Conservation (phyloP, 352 stramenopile genomes). For the Globisporangium orthogonon region DNA sequence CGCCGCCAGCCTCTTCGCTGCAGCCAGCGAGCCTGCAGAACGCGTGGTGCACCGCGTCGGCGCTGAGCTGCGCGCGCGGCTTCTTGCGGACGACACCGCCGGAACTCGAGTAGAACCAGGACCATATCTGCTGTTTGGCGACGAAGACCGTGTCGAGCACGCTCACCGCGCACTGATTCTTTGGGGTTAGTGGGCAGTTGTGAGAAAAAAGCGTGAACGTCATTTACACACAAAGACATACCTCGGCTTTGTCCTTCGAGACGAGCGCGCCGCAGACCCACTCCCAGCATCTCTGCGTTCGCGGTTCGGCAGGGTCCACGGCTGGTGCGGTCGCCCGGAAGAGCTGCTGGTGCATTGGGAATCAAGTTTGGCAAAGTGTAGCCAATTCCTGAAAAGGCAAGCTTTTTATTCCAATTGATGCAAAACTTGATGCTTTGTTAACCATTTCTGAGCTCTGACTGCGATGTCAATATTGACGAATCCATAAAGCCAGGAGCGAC, state of each 20-base stretch:
- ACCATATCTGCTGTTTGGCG: slow-evolving; percentile 73
- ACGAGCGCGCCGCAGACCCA: slow-evolving; percentile 68
- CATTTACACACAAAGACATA: slow-evolving; percentile 5
- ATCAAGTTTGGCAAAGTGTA: too few relatives aligned
- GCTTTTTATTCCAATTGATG: too few relatives aligned
- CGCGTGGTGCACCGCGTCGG: slow-evolving; percentile 29
- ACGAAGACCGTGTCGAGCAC: slow-evolving; percentile 72
- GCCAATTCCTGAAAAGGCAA: too few relatives aligned
- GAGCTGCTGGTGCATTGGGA: slow-evolving; percentile 23
- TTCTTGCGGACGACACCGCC: slow-evolving; percentile 58
- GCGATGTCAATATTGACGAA: too few relatives aligned
- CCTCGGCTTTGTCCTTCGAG: slow-evolving; percentile 46
- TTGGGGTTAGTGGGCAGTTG: too few relatives aligned
- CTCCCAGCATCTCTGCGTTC: slow-evolving; percentile 46
- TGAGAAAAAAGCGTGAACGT: too few relatives aligned
- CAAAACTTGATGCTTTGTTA: too few relatives aligned
- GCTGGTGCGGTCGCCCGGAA: slow-evolving; percentile 44
- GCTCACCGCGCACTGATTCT: slow-evolving; percentile 27
- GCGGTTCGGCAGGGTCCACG: slow-evolving; percentile 45
- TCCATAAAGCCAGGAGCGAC: too few relatives aligned
- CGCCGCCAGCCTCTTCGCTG: background rate
- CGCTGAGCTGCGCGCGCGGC: slow-evolving; percentile 37
- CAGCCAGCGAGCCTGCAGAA: slow-evolving; percentile 26
- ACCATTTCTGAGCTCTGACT: too few relatives aligned
- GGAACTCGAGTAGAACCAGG: slow-evolving; percentile 57